phyloP scores from a whole-genome alignment of 1,284 basidiomycete species.

The Vanrija pseudolonga region DNA sequence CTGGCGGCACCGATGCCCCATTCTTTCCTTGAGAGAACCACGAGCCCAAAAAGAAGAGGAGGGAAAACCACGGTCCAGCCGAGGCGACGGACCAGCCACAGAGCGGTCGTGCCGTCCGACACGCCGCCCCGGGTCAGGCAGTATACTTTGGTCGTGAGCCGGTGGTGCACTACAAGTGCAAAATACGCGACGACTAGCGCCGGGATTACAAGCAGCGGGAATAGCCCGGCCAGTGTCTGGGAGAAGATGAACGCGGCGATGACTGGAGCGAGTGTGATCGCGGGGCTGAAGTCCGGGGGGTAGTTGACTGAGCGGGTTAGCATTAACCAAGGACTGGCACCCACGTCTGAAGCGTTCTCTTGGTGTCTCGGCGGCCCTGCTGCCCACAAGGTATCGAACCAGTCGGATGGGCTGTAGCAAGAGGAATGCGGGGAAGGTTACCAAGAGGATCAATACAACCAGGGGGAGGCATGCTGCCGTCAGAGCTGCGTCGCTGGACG shows the following conservation, averaged over 20 bases:
- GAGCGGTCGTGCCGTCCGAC: slow-evolving; percentile 65
- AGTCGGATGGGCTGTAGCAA: slow-evolving; percentile 65
- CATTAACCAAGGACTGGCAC: slow-evolving; percentile 22
- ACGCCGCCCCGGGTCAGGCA: slow-evolving; percentile 62
- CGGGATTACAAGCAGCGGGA: slow-evolving; percentile 70
- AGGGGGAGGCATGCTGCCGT: slow-evolving; percentile 51
- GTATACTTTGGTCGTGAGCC: slow-evolving; percentile 69
- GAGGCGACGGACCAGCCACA: slow-evolving; percentile 69
- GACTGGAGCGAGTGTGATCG: slow-evolving; percentile 62
- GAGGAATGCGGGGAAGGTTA: slow-evolving; percentile 65
- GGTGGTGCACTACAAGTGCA: slow-evolving; percentile 68
- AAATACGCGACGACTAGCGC: slow-evolving; percentile 64
- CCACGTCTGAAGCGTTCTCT: slow-evolving; percentile 71
- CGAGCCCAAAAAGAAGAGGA: slow-evolving; percentile 67
- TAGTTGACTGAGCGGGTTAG: slow-evolving; percentile 57
- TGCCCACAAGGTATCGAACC: slow-evolving; percentile 56
- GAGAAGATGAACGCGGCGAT: slow-evolving; percentile 67
- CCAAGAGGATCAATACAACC: slow-evolving; percentile 62
- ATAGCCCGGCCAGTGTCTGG: slow-evolving; percentile 64
- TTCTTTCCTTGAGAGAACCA: slow-evolving; percentile 61
- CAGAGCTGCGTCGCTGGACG: not conserved
- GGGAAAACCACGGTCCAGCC: slow-evolving; percentile 55
- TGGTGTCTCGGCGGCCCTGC: slow-evolving; percentile 63
- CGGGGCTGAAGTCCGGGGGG: slow-evolving; percentile 65
- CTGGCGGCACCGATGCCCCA: slow-evolving; percentile 69